Evolutionary conservation across 2,329 filamentous ascomycete genomes (phyloP), one percentile per base, ranked within the genome.

Genomic region (Penicillium thymicola): DNA sequence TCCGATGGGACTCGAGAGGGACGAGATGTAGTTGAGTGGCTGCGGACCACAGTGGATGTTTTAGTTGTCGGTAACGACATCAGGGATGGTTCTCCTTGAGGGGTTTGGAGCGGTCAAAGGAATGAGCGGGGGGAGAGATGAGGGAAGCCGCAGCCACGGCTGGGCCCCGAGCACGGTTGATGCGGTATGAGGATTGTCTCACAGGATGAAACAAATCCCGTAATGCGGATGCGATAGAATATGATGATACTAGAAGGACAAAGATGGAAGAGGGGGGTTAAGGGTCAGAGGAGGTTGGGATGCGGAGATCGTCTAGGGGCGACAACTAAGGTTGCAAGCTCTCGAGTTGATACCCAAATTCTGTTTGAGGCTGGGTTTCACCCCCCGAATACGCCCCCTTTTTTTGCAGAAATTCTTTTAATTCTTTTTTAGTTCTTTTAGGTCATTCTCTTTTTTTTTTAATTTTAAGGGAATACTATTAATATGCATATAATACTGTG

Each of bases 1-100:
- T 79, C 76, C 55, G 73, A 71, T 37, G 75, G 67, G 51, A 70
- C 67, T 54, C 70, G 71, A 65, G 77, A 71, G 57, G 75, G 72
- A 65, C 76, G 75, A 69, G 76, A 76, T 53, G 76, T 79, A 59
- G 71, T 76, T 59, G 80, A 81, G 57, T 79, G 75, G 64, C 76
- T 82, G 67, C 80, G 80, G 60, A 76, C 75, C 58, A 82, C 69
- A 49, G 77, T 69, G 21, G 79, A 72, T 59, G 76, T 70, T 59
- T 76, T 75, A 43, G 70, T 67, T 55, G 80, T 75, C 60, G 80
- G 73, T 54, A 79, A 72, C 63, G 77, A 77, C 76, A 79, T 79
- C 13, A 21, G 44, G 25, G 60, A 65, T 66, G 65, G 65, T 61
- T 49, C 28, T 10, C 40, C 28, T 45, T 47, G 41, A 25, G 34